A percentile compares a stretch with the other conserved stretches of the same genome.
Evolutionary conservation across 352 stramenopile species (phyloP).

Genomic region (Peronospora farinosa): DNA sequence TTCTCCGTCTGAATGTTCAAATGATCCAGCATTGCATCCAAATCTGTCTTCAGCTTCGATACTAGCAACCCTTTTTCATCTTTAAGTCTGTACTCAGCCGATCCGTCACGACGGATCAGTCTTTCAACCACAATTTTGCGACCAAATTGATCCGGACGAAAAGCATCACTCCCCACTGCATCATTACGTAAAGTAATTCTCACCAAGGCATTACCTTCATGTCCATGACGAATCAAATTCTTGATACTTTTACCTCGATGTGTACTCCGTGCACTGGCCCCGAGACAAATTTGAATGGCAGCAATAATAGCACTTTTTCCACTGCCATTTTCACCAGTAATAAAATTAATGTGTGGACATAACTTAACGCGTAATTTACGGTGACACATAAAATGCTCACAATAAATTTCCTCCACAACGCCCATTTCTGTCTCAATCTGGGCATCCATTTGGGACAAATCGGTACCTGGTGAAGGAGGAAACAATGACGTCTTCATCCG

Average conservation of each 20-base stretch:
- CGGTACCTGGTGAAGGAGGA: neutral
- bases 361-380: constrained; percentile 87
- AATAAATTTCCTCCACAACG: constrained; percentile 92
- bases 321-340: constrained; percentile 90
- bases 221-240: constrained; percentile 92
- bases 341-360: constrained; percentile 78
- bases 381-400: constrained; percentile 99
- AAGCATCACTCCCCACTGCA: constrained; percentile 81
- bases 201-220: constrained; percentile 81
- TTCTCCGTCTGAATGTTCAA: constrained; percentile 96
- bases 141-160: constrained; percentile 87
- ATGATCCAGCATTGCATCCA: constrained; percentile 92
- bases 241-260: constrained; percentile 93
- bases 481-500: constrained; percentile 7
- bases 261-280: constrained; percentile 88
- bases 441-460: constrained; percentile 10
- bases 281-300: constrained; percentile 95
- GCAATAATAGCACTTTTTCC: constrained; percentile 97
- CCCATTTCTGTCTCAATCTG: constrained; percentile 74
- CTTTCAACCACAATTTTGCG: constrained; percentile 91
- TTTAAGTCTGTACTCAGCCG: constrained; percentile 69
- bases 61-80: constrained; percentile 49
- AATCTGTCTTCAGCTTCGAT: constrained; percentile 87
- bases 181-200: constrained; percentile 92
- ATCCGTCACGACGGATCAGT: constrained; percentile 80